Evolutionary conservation across 768 basidiomycete species (phyloP), one percentile per base, ranked within the genome.

Genomic region (Phlebiopsis gigantea): DNA sequence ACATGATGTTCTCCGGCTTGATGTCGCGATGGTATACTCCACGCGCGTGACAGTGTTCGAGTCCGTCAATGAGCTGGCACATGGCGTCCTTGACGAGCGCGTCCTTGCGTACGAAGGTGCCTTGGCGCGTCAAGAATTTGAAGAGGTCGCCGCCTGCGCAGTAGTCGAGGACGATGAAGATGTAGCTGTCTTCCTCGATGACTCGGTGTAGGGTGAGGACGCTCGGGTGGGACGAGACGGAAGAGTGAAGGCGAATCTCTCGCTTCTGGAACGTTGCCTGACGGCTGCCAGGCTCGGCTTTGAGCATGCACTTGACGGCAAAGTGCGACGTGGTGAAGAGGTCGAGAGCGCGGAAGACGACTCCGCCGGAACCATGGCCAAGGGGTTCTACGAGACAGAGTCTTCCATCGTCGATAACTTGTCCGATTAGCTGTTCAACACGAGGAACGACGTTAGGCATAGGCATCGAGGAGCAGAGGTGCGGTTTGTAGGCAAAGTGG

Each of bases 91-190:
- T 73, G 66, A 81, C 76, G 57, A 78, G 68, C 5, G 58, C 63
- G 66, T 79, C 76, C 60, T 79, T 66, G 39, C 77, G 73, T 43
- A 69, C 51, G 61, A 72, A 79, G 59, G 68, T 53, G 48, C 62
- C 53, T 12, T 58, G 30, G 6, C 62, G 62, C 62, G 76, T 25
- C 70, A 76, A 72, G n/a, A 71, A 69, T 66, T 50, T 75, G 59
- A 78, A 78, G 53, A 80, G 65, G 61, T 79, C 78, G 17, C 79
- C 79, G 48, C 60, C 63, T 4, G 43, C 29, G 56, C 64, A 57
- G 49, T 51, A 69, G 53, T 84, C 81, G 60, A 84, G 71, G 30
- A 86, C 78, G 59, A 93, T 77, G 71, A 84, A 92, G 63, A 89
- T 69, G 66, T 76, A 84, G 25, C 73, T 69, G 28, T 77, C 75